Percentiles rank a stretch among this genome's conserved stretches.
phyloP scores from a whole-genome alignment of 495 filamentous ascomycete species.

The Penicillium turbatum region DNA sequence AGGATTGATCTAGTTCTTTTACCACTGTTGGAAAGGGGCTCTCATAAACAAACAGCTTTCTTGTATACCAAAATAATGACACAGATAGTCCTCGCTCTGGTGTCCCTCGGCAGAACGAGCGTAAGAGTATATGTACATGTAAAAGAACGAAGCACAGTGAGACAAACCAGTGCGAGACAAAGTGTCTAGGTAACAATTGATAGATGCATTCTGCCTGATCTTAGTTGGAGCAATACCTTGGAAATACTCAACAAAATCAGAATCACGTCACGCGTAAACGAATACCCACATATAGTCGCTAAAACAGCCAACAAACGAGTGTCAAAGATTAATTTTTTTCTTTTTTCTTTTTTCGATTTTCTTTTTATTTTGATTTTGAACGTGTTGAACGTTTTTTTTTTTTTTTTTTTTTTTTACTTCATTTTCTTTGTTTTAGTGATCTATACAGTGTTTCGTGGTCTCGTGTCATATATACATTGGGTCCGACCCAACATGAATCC shows the following conservation, averaged over 20 bases:
- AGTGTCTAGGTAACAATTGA: neutral
- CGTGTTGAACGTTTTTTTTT: neutral
- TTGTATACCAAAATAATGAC: too few species aligned
- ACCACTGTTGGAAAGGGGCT: too few species aligned
- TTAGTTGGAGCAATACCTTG: slow-evolving; percentile 1
- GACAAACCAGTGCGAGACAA: neutral
- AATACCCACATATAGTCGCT: neutral
- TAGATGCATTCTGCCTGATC: neutral
- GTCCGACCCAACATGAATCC: slow-evolving; percentile 3
- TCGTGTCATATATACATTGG: slow-evolving; percentile 11
- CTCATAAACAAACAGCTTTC: too few species aligned
- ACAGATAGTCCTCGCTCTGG: too few species aligned
- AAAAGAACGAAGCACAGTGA: neutral
- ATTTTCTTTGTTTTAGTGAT: neutral
- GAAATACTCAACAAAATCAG: neutral
- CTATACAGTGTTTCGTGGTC: slow-evolving; percentile 6
- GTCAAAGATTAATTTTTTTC: slow-evolving; percentile 5
- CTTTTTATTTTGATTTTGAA: too few species aligned
- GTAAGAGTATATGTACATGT: neutral
- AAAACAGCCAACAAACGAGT: slow-evolving; percentile 1
- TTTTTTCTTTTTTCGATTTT: too few species aligned
- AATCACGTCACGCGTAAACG: neutral
- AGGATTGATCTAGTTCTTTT: too few species aligned
- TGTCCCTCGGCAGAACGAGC: too few species aligned
- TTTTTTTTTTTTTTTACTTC: neutral